Conservation (phyloP, 2,329 filamentous ascomycete species). For the Harringtonia lauricola region DNA sequence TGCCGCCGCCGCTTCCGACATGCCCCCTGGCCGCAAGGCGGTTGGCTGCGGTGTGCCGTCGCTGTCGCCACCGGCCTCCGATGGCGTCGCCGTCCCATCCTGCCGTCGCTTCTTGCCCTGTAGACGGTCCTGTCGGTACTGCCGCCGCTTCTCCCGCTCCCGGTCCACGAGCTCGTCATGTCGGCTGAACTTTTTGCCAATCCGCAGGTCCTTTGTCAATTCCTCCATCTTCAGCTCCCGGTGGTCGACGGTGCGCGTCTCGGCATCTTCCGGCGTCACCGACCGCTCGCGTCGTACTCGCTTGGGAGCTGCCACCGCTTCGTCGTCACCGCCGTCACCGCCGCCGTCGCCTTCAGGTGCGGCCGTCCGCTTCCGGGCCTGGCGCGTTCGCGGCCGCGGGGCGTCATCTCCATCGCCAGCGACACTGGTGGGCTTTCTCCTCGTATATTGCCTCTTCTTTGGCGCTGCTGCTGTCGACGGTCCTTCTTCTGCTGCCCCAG, state of each 20-base stretch:
- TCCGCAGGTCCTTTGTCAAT: slow-evolving; percentile 55
- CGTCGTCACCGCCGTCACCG: not conserved
- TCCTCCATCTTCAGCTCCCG: slow-evolving; percentile 61
- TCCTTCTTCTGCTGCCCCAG: not conserved
- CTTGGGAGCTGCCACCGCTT: too few relatives aligned
- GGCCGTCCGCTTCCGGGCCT: not conserved
- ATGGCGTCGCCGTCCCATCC: slow-evolving; percentile 8
- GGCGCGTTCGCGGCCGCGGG: not conserved
- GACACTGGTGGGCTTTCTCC: slow-evolving; percentile 1
- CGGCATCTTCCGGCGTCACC: slow-evolving; percentile 52
- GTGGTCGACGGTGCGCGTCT: slow-evolving; percentile 51
- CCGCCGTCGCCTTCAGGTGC: not conserved
- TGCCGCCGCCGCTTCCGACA: slow-evolving; percentile 3
- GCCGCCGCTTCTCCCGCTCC: slow-evolving; percentile 34
- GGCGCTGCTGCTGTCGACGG: not conserved
- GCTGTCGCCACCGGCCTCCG: slow-evolving; percentile 5
- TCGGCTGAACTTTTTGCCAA: slow-evolving; percentile 64
- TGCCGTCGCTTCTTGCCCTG: slow-evolving; percentile 24
- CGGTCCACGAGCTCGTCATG: slow-evolving; percentile 63
- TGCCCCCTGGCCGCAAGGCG: not conserved
- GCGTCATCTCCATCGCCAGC: not conserved
- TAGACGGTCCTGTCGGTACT: slow-evolving; percentile 19
- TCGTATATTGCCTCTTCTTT: slow-evolving; percentile 6
- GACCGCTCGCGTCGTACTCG: slow-evolving; percentile 34
- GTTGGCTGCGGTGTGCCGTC: slow-evolving; percentile 2